Conservation (phyloP, 2,329 filamentous ascomycete species). For the Colletotrichum musae region DNA sequence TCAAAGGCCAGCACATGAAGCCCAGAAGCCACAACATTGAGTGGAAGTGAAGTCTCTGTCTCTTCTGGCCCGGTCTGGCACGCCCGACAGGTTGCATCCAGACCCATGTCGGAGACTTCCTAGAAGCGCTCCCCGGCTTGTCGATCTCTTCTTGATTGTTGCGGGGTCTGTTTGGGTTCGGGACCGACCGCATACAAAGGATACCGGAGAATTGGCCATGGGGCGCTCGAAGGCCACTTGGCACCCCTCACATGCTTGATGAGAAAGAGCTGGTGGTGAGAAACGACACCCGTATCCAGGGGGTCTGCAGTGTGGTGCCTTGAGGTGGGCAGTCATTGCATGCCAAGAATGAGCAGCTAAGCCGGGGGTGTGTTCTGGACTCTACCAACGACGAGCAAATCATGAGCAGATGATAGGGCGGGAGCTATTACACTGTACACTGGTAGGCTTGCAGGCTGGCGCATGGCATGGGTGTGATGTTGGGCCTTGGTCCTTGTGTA, state of each 20-base stretch:
- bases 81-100: background rate
- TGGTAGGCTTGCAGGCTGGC: slow-evolving; percentile 11
- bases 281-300: slow-evolving; percentile 8
- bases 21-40: background rate
- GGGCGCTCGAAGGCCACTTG: slow-evolving; percentile 26
- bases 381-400: background rate
- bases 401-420: slow-evolving; percentile 17
- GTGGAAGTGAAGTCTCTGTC: background rate
- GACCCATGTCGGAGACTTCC: background rate
- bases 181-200: slow-evolving; percentile 32
- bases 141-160: slow-evolving; percentile 21
- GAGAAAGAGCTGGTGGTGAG: background rate
- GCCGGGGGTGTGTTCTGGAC: background rate
- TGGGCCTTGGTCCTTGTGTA: slow-evolving; percentile 22
- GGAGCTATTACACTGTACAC: background rate
- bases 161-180: slow-evolving; percentile 24
- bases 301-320: background rate
- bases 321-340: slow-evolving; percentile 4
- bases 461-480: slow-evolving; percentile 16
- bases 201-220: slow-evolving; percentile 11
- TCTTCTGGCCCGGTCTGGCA: background rate
- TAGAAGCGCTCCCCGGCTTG: background rate
- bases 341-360: slow-evolving; percentile 26
- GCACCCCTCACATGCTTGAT: slow-evolving; percentile 20
- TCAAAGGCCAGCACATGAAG: background rate